phyloP scores from a whole-genome alignment of 768 basidiomycete species.

The Phanerodontia chrysosporium region DNA sequence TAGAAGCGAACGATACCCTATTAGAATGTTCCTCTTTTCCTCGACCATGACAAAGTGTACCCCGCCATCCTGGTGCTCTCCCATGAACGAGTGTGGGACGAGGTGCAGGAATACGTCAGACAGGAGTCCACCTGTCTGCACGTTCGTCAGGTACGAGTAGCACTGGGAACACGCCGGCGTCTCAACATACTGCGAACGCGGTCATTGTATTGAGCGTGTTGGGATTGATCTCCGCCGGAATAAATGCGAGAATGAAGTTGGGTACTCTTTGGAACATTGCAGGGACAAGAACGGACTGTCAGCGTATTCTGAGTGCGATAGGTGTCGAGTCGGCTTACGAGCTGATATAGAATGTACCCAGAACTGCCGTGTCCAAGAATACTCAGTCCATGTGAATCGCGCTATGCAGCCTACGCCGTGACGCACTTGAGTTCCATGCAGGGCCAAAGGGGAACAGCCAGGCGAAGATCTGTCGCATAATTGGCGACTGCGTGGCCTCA shows the following conservation, averaged over 20 bases:
- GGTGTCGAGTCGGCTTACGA: conserved; percentile 56
- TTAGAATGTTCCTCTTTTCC: conserved; percentile 85
- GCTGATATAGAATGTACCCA: conserved; percentile 95
- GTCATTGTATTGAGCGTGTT: conserved; percentile 92
- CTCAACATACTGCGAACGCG: conserved; percentile 72
- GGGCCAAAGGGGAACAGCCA: conserved; percentile 88
- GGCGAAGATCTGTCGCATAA: conserved; percentile 76
- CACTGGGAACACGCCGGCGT: neutral
- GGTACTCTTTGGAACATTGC: conserved; percentile 55
- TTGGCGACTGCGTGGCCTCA: conserved; percentile 62
- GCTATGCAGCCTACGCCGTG: neutral
- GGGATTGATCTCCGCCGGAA: conserved; percentile 81
- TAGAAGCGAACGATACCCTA: conserved; percentile 55
- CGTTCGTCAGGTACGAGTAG: conserved; percentile 6
- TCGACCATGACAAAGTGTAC: conserved; percentile 83
- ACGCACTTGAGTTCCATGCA: conserved; percentile 74
- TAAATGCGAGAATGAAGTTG: conserved; percentile 92
- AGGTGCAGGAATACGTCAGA: conserved; percentile 93
- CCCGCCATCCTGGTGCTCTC: conserved; percentile 70
- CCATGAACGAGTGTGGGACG: conserved; percentile 89
- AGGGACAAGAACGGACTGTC: neutral
- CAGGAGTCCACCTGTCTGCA: conserved; percentile 81
- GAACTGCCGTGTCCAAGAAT: conserved; percentile 36
- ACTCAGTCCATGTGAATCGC: neutral
- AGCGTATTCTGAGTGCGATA: neutral